These are phyloP conservation scores for Trichophyton simii DNA, from an alignment of 2,329 filamentous ascomycete genomes.

Conservation along the genomic window DNA sequence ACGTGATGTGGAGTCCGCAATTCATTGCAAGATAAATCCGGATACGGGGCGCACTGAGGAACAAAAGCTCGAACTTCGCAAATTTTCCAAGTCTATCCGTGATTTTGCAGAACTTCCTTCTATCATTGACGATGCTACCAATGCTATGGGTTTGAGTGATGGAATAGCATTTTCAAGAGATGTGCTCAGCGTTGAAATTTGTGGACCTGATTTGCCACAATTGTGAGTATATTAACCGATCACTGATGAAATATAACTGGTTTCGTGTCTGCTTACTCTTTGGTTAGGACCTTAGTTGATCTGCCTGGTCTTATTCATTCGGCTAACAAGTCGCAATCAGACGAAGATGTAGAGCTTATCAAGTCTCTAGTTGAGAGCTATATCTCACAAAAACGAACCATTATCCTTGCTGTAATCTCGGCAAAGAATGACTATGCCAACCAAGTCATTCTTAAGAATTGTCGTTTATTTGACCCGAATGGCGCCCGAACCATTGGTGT, in stretches of 20 bases:
- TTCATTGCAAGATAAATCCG: slow-evolving; percentile 15
- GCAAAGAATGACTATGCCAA: slow-evolving; percentile 42
- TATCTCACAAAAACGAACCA: slow-evolving; percentile 43
- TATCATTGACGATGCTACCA: slow-evolving; percentile 8
- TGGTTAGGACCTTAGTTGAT: slow-evolving; percentile 7
- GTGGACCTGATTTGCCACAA: slow-evolving; percentile 8
- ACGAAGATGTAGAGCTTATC: slow-evolving; percentile 14
- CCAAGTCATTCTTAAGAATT: slow-evolving; percentile 42
- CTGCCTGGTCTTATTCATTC: slow-evolving; percentile 9
- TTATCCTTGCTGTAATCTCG: slow-evolving; percentile 45
- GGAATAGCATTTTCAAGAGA: slow-evolving; percentile 7
- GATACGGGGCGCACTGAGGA: slow-evolving; percentile 8
- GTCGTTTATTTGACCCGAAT: slow-evolving; percentile 16
- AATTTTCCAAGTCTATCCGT: slow-evolving; percentile 10
- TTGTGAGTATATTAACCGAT: background rate
- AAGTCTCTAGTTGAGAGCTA: slow-evolving; percentile 30
- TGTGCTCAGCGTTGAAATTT: slow-evolving; percentile 10
- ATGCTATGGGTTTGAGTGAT: slow-evolving; percentile 8
- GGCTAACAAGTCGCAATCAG: slow-evolving; percentile 8
- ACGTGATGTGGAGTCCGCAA: slow-evolving; percentile 3
- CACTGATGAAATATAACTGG: background rate
- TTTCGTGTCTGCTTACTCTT: background rate
- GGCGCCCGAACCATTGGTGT: slow-evolving; percentile 22
- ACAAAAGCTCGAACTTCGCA: slow-evolving; percentile 12
- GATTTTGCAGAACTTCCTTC: slow-evolving; percentile 5